Evolutionary conservation across 192 early-diverging fungal genomes (phyloP).

Genomic region (Umbelopsis ramanniana): DNA sequence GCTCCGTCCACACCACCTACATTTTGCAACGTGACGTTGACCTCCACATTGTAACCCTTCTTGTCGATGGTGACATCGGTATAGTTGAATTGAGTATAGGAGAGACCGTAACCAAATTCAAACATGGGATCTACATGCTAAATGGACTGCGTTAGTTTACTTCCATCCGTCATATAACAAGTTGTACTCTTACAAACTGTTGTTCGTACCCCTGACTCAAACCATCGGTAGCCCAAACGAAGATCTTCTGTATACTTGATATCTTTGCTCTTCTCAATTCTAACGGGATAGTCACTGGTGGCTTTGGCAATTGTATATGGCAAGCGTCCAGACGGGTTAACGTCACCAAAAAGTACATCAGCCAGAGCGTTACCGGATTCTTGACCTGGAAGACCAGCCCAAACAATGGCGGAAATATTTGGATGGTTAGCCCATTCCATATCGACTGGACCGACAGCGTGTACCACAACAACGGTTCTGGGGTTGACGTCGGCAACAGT

Average conservation of each 20-base stretch:
- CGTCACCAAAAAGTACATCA: conserved; percentile 68
- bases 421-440: conserved; percentile 66
- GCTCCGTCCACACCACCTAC: conserved; percentile 33
- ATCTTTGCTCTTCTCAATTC: conserved; percentile 18
- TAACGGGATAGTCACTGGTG: conserved; percentile 48
- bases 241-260: conserved; percentile 55
- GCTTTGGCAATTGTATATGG: conserved; percentile 64
- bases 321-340: conserved; percentile 64
- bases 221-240: conserved; percentile 57
- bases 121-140: conserved; percentile 50
- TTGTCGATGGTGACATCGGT: conserved; percentile 26
- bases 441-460: conserved; percentile 59
- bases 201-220: conserved; percentile 35
- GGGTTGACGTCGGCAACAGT: conserved; percentile 54
- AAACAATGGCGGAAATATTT: conserved; percentile 62
- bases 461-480: conserved; percentile 63
- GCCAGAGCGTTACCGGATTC: conserved; percentile 71
- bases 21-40: conserved; percentile 42
- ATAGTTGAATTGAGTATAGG: conserved; percentile 66
- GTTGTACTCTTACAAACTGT: too few relatives aligned
- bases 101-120: conserved; percentile 66
- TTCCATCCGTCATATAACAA: too few relatives aligned
- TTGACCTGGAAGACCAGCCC: conserved; percentile 64
- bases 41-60: not conserved
- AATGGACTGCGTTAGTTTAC: not conserved